A percentile compares a stretch with the other conserved stretches of the same genome.
Evolutionary conservation across 345 rosid species (phyloP).

Genomic region (Zanthoxylum bungeanum): DNA sequence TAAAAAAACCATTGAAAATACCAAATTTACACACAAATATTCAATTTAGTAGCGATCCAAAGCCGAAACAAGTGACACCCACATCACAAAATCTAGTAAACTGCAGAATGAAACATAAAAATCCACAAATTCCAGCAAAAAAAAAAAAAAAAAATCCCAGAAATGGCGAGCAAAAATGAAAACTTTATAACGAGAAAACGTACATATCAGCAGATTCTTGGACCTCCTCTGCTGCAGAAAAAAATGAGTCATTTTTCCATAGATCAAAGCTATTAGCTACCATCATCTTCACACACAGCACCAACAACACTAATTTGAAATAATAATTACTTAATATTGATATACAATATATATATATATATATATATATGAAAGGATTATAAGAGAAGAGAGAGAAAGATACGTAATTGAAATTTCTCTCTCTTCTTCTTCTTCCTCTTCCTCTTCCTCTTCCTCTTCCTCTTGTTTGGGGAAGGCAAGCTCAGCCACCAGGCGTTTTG

Average conservation of each 20-base stretch:
- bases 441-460: neutral
- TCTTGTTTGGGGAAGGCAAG: neutral
- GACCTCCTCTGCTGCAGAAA: conserved; percentile 85
- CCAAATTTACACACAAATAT: neutral
- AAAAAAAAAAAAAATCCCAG: neutral
- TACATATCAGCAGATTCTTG: conserved; percentile 84
- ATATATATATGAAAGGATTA: conserved; percentile 5
- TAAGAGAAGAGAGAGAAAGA: neutral
- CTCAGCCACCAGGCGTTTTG: no score
- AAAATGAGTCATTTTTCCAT: conserved; percentile 83
- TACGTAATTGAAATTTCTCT: conserved; percentile 14
- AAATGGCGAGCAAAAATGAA: neutral
- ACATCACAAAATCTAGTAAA: neutral
- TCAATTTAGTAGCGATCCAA: neutral
- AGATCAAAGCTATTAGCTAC: conserved; percentile 75
- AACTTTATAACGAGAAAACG: conserved; percentile 15
- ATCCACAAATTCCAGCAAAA: neutral
- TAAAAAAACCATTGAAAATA: neutral
- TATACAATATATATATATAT: neutral
- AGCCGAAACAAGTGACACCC: neutral
- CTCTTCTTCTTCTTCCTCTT: neutral
- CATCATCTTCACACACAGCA: conserved; percentile 53
- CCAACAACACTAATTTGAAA: conserved; percentile 7
- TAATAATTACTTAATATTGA: neutral
- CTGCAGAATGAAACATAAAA: neutral